Conservation (phyloP, 2,329 filamentous ascomycete genomes). For the Hypocrella siamensis region DNA sequence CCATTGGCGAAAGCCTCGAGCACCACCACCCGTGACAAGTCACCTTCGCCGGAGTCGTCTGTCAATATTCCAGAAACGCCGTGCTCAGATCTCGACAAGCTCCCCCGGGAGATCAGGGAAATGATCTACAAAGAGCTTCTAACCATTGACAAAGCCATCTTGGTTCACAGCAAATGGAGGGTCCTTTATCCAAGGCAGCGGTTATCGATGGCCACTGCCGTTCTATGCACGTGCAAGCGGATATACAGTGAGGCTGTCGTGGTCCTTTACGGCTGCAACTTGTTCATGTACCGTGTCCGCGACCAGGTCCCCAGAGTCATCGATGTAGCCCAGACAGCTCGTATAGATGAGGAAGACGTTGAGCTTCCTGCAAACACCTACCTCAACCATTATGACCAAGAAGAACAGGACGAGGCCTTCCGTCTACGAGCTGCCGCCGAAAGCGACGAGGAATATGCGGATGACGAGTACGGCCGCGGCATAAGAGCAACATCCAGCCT, state of each 20-base stretch:
- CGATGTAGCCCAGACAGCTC: conserved; percentile 6
- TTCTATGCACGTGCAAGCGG: conserved; percentile 20
- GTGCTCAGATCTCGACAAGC: conserved; percentile 1
- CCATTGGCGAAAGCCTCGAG: too few relatives aligned
- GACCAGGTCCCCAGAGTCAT: conserved; percentile 13
- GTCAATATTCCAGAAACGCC: neutral
- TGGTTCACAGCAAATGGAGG: conserved; percentile 18
- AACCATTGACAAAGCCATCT: conserved; percentile 14
- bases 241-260: conserved; percentile 20
- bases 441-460: conserved; percentile 4
- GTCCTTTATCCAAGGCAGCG: conserved; percentile 14
- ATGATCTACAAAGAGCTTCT: conserved; percentile 17
- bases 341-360: conserved; percentile 5
- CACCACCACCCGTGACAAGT: too few relatives aligned
- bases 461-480: too few relatives aligned
- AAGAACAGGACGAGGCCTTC: conserved; percentile 3
- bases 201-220: conserved; percentile 15
- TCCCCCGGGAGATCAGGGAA: conserved; percentile 15
- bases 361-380: neutral
- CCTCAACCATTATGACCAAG: neutral
- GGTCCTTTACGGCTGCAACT: conserved; percentile 31
- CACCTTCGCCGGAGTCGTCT: too few relatives aligned
- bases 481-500: neutral
- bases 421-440: too few relatives aligned
- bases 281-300: conserved; percentile 29